Evolutionary conservation across 2,329 filamentous ascomycete genomes (phyloP).

Genomic region (Fusarium circinatum): DNA sequence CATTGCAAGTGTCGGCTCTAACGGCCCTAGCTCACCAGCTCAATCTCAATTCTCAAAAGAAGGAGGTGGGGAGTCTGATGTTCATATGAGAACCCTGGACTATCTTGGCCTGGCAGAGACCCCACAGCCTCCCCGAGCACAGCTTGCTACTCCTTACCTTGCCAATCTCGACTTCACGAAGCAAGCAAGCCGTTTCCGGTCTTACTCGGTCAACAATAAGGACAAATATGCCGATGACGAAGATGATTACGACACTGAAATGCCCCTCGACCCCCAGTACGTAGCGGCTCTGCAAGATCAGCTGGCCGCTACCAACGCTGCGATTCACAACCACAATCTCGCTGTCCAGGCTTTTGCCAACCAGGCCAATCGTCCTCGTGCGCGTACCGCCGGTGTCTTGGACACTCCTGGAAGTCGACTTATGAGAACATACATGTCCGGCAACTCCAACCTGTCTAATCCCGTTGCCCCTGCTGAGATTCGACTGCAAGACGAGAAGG

Average conservation of each 20-base stretch:
- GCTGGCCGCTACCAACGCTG: constrained; percentile 71
- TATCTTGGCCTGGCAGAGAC: constrained; percentile 96
- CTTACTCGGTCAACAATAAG: constrained; percentile 98
- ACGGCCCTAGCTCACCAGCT: constrained; percentile 86
- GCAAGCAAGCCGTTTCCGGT: constrained; percentile 88
- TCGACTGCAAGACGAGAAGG: constrained; percentile 76
- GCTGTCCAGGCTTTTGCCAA: constrained; percentile 92
- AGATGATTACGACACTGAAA: constrained; percentile 72
- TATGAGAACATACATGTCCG: constrained; percentile 78
- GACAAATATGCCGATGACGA: constrained; percentile 95
- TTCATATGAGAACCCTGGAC: constrained; percentile 89
- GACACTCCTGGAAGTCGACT: constrained; percentile 77
- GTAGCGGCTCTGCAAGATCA: constrained; percentile 71
- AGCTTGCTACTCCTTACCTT: constrained; percentile 78
- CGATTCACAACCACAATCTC: constrained; percentile 90
- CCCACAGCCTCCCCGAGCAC: constrained; percentile 81
- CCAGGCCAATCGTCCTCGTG: constrained; percentile 85
- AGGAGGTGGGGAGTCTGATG: constrained; percentile 85
- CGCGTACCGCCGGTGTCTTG: constrained; percentile 89
- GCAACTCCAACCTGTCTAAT: constrained; percentile 75
- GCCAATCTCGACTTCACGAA: constrained; percentile 80
- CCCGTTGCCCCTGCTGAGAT: constrained; percentile 81
- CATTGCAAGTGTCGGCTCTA: constrained; percentile 88
- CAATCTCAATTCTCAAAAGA: constrained; percentile 89
- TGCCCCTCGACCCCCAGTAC: constrained; percentile 66